Evolutionary conservation across 2,329 filamentous ascomycete species (phyloP).

Genomic region (Canariomyces notabilis): DNA sequence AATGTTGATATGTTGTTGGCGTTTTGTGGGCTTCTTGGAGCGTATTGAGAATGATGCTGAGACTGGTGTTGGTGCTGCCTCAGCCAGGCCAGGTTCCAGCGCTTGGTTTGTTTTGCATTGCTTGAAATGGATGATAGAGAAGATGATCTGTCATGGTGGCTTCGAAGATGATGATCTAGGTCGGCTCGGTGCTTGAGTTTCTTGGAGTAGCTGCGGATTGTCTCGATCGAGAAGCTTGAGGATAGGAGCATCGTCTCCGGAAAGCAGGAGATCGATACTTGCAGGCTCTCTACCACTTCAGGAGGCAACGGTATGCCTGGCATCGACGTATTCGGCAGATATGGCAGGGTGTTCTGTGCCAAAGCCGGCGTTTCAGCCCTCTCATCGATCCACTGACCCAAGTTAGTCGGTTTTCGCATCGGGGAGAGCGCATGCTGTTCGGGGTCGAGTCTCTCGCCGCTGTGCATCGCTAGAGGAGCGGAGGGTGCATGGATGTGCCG

Average conservation of each 20-base stretch:
- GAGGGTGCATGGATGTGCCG: background rate
- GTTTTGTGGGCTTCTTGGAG: background rate
- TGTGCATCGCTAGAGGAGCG: background rate
- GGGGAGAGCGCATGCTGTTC: background rate
- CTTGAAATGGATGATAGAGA: constrained; percentile 12
- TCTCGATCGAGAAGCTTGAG: constrained; percentile 52
- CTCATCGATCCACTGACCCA: background rate
- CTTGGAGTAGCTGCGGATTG: constrained; percentile 50
- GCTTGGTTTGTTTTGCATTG: constrained; percentile 9
- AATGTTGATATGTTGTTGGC: background rate
- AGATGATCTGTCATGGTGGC: constrained; percentile 16
- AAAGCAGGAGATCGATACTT: constrained; percentile 51
- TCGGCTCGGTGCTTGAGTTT: constrained; percentile 42
- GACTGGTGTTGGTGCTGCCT: constrained; percentile 29
- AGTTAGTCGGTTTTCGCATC: background rate
- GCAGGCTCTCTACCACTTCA: constrained; percentile 49
- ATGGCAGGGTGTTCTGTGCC: background rate
- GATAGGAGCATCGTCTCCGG: constrained; percentile 55
- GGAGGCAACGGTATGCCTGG: constrained; percentile 46
- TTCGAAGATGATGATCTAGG: constrained; percentile 7
- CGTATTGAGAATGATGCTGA: constrained; percentile 29
- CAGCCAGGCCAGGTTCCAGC: constrained; percentile 20
- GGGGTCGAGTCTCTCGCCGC: background rate
- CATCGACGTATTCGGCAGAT: background rate
- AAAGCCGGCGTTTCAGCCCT: background rate